Evolutionary conservation across 2,329 filamentous ascomycete genomes (phyloP).

Genomic region (Furcasterigmium sp.): DNA sequence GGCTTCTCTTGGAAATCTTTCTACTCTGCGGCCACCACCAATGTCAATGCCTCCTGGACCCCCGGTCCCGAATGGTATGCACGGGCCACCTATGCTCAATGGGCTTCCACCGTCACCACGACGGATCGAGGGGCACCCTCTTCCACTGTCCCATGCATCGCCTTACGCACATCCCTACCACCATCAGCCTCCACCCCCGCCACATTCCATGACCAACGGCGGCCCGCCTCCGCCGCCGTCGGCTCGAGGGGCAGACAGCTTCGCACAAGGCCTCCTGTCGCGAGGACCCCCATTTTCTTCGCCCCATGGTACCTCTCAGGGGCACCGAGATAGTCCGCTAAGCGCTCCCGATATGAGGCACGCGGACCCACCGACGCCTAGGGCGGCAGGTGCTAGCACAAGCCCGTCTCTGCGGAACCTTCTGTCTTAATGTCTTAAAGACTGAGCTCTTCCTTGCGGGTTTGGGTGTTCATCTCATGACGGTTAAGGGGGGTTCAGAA

Average conservation of each 20-base stretch:
- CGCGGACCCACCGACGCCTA: constrained; percentile 17
- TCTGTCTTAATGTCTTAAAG: constrained; percentile 45
- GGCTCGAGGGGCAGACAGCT: constrained; percentile 38
- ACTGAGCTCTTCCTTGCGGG: too few relatives aligned
- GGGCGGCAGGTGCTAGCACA: constrained; percentile 60
- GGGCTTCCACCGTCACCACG: constrained; percentile 45
- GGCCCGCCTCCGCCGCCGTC: constrained; percentile 28
- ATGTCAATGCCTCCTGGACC: constrained; percentile 35
- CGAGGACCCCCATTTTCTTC: constrained; percentile 36
- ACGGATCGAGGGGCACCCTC: constrained; percentile 28
- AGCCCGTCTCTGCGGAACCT: constrained; percentile 73
- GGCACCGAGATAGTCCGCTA: constrained; percentile 25
- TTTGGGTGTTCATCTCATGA: too few relatives aligned
- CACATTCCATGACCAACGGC: constrained; percentile 28
- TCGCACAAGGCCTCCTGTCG: constrained; percentile 36
- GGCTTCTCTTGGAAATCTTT: constrained; percentile 27
- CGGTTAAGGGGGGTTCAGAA: too few relatives aligned
- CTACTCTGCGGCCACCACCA: constrained; percentile 45
- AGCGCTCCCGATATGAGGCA: constrained; percentile 14
- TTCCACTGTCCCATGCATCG: constrained; percentile 8
- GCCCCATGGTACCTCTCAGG: constrained; percentile 39
- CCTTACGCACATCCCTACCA: constrained; percentile 24
- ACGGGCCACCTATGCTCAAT: constrained; percentile 35
- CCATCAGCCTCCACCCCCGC: constrained; percentile 14
- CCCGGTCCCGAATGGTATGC: constrained; percentile 27